Evolutionary conservation across 2,329 filamentous ascomycete species (phyloP), one percentile per base, ranked within the genome.

Genomic region (Arachnopeziza araneosa): DNA sequence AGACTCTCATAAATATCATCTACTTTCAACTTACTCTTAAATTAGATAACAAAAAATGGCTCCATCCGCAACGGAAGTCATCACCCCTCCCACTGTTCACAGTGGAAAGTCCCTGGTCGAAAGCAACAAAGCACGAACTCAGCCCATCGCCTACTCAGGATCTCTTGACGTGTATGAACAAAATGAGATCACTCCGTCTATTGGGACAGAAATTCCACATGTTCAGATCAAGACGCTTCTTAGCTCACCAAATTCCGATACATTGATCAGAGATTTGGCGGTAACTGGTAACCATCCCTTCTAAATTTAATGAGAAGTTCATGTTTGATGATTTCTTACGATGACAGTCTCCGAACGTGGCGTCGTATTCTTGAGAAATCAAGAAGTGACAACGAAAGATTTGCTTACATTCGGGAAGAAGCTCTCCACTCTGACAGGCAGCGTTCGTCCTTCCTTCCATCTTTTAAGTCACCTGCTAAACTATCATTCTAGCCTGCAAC

Each of bases 191-290:
- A 69, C 67, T 19, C 65, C 67, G 2, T 56, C 62, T 12, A 66
- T 69, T 60, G 86, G 85, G 2, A 78, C 78, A 8, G 86, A 88
- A 65, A 88, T 80, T 63, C 75, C 79, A 14, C 78, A 77, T 12
- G 76, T 82, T 24, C 81, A 87, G 62, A 75, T 88, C 0, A 79
- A 79, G 7, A 85, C 90, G 1, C 80, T 82, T 63, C 75, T 90
- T 12, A 50, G 24, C 17, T 62, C 24, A 5, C 75, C 83, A 26
- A 81, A 83, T 0, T 77, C 83, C 0, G 60, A 66, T 19, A 51
- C 84, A 49, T 74, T 88, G 23, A 71, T 90, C 26, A 79, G 83
- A 1, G 87, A 90, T 66, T 75, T 91, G 0, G 87, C 68, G 14
- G 58, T 70, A 21, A 69, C 57, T 63, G 75, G 82, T 66, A 78